These are phyloP conservation scores for Botrytis fabae DNA, from an alignment of 2,329 filamentous ascomycete species.

Conservation along the genomic window DNA sequence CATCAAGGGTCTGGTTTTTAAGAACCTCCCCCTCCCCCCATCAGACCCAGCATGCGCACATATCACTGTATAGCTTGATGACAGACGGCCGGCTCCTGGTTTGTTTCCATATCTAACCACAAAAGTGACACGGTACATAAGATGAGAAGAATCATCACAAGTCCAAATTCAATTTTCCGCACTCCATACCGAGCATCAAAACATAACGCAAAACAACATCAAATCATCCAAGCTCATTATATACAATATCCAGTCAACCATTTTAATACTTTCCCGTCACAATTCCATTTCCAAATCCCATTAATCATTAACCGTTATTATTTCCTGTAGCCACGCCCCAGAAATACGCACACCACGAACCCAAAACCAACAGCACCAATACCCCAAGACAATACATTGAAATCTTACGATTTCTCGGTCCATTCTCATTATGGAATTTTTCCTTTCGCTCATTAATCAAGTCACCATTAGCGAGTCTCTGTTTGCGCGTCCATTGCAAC, in stretches of 20 bases:
- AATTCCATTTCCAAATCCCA: not conserved
- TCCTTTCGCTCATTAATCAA: slow-evolving; percentile 12
- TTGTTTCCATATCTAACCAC: not conserved
- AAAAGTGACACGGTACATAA: not conserved
- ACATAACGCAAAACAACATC: not conserved
- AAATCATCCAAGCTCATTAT: not conserved
- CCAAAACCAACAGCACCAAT: not conserved
- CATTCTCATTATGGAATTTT: slow-evolving; percentile 10
- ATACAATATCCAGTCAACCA: not conserved
- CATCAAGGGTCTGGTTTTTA: no score
- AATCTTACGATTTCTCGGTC: not conserved
- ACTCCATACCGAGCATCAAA: not conserved
- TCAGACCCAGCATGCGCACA: no score
- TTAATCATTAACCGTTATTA: not conserved
- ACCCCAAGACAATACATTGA: slow-evolving; percentile 5
- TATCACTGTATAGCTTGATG: not conserved
- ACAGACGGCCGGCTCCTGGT: not conserved
- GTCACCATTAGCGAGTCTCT: slow-evolving; percentile 3
- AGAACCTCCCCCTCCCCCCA: no score
- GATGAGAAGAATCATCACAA: not conserved
- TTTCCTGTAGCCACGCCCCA: slow-evolving; percentile 17
- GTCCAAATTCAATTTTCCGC: not conserved
- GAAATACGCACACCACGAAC: slow-evolving; percentile 16
- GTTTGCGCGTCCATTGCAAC: slow-evolving; percentile 18
- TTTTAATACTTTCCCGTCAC: not conserved